Conservation (phyloP, 345 rosid genomes). For the Psidium guajava region DNA sequence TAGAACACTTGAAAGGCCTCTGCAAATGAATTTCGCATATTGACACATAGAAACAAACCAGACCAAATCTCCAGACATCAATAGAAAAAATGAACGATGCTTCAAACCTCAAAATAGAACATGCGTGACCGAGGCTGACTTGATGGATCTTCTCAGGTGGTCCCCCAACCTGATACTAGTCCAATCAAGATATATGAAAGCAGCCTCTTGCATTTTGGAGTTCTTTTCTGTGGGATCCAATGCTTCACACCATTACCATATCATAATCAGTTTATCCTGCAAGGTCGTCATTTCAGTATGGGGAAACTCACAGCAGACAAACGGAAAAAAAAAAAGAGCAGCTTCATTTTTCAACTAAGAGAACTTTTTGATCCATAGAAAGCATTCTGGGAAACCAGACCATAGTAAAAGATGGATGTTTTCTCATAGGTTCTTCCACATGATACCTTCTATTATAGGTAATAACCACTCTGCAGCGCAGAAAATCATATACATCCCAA, state of each 20-base stretch:
- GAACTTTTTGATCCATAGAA: neutral
- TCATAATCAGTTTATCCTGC: conserved; percentile 1
- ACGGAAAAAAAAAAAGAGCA: neutral
- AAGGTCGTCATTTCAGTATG: neutral
- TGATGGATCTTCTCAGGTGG: conserved; percentile 99
- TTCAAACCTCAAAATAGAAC: conserved; percentile 26
- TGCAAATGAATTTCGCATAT: conserved; percentile 6
- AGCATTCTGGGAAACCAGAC: neutral
- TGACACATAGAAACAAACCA: neutral
- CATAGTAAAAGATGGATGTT: neutral
- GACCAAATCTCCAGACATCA: neutral
- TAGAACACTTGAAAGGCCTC: conserved; percentile 63
- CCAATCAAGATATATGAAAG: conserved; percentile 40
- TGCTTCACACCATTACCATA: conserved; percentile 13
- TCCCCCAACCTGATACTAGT: conserved; percentile 99
- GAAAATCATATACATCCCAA: neutral
- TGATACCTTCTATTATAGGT: too few species aligned
- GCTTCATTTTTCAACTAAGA: neutral
- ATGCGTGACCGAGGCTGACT: conserved; percentile 82
- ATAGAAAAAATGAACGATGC: neutral
- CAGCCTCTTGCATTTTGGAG: conserved; percentile 99
- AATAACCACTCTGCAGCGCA: neutral
- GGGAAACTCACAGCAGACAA: neutral
- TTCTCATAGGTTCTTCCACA: neutral
- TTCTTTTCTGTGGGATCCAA: conserved; percentile 89